phyloP scores from a whole-genome alignment of 805 yeast species.

The Metschnikowia cerradonensis region DNA sequence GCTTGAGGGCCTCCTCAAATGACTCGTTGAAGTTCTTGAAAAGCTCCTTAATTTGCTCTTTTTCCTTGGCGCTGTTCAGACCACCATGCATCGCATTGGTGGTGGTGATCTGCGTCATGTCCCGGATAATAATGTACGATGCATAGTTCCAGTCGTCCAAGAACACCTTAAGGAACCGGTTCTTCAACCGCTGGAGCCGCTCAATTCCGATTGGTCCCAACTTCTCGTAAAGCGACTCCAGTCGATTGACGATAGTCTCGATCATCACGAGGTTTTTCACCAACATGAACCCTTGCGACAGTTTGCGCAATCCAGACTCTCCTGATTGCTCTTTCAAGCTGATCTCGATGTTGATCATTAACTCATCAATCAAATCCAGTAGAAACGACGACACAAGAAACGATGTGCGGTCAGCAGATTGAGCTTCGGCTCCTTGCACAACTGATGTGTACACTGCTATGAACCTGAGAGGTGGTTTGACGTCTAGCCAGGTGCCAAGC shows the following conservation, averaged over 20 bases:
- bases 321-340: slow-evolving; percentile 41
- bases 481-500: slow-evolving; percentile 67
- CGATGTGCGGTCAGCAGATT: slow-evolving; percentile 10
- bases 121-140: slow-evolving; percentile 68
- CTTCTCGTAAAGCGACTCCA: slow-evolving; percentile 47
- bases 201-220: slow-evolving; percentile 58
- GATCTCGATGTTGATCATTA: slow-evolving; percentile 61
- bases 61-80: slow-evolving; percentile 57
- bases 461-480: slow-evolving; percentile 50
- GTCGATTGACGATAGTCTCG: slow-evolving; percentile 66
- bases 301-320: slow-evolving; percentile 29
- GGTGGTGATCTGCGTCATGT: slow-evolving; percentile 65
- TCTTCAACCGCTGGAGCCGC: slow-evolving; percentile 64
- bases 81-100: slow-evolving; percentile 41
- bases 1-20: slow-evolving; percentile 71
- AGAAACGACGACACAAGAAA: slow-evolving; percentile 61
- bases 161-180: slow-evolving; percentile 68
- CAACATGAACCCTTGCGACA: slow-evolving; percentile 63
- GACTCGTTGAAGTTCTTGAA: slow-evolving; percentile 77
- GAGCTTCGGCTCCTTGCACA: slow-evolving; percentile 33
- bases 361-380: slow-evolving; percentile 75
- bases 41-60: slow-evolving; percentile 78
- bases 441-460: slow-evolving; percentile 47
- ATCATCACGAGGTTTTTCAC: slow-evolving; percentile 67
- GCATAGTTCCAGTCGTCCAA: slow-evolving; percentile 76